These are phyloP conservation scores for Phaeolepiota aurea DNA, from an alignment of 768 basidiomycete species.

Conservation along the genomic window DNA sequence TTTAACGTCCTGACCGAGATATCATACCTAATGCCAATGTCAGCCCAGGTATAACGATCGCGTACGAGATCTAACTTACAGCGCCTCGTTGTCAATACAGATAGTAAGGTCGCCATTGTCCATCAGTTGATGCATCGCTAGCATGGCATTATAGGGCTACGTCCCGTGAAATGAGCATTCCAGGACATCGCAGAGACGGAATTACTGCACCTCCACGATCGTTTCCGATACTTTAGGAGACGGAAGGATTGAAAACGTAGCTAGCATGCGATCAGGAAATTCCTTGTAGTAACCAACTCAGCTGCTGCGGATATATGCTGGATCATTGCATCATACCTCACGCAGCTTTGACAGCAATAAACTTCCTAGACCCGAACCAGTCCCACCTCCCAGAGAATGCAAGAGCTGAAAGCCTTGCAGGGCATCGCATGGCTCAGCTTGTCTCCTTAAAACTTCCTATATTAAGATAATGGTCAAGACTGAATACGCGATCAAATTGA, in stretches of 20 bases:
- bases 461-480: background rate
- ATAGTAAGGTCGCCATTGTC: slow-evolving; percentile 82
- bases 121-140: slow-evolving; percentile 84
- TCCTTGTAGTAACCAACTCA: too few relatives aligned
- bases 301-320: too few relatives aligned
- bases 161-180: slow-evolving; percentile 36
- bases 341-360: slow-evolving; percentile 75
- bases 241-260: slow-evolving; percentile 45
- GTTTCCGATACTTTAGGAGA: slow-evolving; percentile 55
- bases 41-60: background rate
- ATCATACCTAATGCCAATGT: slow-evolving; percentile 45
- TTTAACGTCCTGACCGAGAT: slow-evolving; percentile 62
- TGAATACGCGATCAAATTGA: background rate
- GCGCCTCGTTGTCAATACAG: slow-evolving; percentile 82
- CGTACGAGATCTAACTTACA: slow-evolving; percentile 37
- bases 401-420: slow-evolving; percentile 89
- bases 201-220: slow-evolving; percentile 51
- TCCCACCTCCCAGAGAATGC: slow-evolving; percentile 89
- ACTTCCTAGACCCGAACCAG: slow-evolving; percentile 80
- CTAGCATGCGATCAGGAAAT: slow-evolving; percentile 48
- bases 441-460: slow-evolving; percentile 69
- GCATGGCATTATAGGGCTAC: slow-evolving; percentile 80
- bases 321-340: slow-evolving; percentile 64
- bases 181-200: slow-evolving; percentile 24
- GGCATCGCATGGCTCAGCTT: slow-evolving; percentile 76